These are phyloP conservation scores for Leccinum uliginosum DNA, from an alignment of 768 basidiomycete species.

Conservation along the genomic window DNA sequence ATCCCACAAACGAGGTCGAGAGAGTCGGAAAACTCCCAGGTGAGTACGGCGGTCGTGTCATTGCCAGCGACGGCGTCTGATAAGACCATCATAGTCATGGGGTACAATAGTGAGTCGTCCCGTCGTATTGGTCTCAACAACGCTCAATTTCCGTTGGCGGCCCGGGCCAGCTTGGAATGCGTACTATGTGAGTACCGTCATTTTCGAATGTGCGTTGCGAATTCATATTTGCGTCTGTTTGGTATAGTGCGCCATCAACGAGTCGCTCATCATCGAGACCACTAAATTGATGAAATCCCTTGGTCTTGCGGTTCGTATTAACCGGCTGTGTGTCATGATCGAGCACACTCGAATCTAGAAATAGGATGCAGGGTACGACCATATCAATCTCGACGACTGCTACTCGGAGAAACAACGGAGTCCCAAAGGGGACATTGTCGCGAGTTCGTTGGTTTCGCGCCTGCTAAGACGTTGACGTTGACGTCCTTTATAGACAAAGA, in stretches of 20 bases:
- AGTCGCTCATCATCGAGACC: slow-evolving; percentile 46
- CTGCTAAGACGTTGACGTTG: background rate
- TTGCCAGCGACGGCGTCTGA: background rate
- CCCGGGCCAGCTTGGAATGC: slow-evolving; percentile 65
- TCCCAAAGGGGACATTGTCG: slow-evolving; percentile 50
- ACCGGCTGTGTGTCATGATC: background rate
- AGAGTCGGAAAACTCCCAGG: slow-evolving; percentile 25
- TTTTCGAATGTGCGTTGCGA: background rate
- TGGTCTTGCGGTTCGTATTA: slow-evolving; percentile 42
- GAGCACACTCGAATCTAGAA: background rate
- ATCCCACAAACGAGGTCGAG: slow-evolving; percentile 3
- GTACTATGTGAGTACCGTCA: slow-evolving; percentile 44
- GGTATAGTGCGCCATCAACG: slow-evolving; percentile 54
- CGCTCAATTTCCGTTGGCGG: slow-evolving; percentile 1
- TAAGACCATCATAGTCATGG: slow-evolving; percentile 41
- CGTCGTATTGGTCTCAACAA: background rate
- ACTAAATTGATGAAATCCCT: slow-evolving; percentile 47
- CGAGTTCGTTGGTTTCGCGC: slow-evolving; percentile 32
- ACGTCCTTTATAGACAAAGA: slow-evolving; percentile 35
- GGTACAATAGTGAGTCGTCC: slow-evolving; percentile 53
- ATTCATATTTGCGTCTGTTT: background rate
- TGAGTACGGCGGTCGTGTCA: slow-evolving; percentile 3
- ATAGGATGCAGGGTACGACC: slow-evolving; percentile 54
- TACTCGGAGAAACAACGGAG: slow-evolving; percentile 57
- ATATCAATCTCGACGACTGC: slow-evolving; percentile 63